Percentiles rank a stretch among this genome's conserved stretches.
phyloP scores from a whole-genome alignment of 768 basidiomycete species.

The Agrocybe pediades region DNA sequence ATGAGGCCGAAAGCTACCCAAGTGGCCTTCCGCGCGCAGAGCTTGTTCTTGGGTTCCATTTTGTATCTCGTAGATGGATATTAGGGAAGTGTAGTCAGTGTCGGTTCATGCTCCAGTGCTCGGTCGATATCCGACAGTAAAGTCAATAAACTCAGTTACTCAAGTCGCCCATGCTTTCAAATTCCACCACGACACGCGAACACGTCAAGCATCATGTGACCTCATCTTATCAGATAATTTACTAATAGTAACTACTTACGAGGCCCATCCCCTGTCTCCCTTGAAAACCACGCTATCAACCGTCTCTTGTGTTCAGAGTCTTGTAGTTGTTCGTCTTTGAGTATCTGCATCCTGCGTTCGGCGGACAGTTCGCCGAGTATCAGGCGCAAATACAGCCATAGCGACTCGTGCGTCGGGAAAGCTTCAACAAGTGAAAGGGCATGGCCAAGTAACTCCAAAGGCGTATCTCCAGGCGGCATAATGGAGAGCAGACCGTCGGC shows the following conservation, averaged over 20 bases:
- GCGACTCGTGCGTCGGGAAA: slow-evolving; percentile 61
- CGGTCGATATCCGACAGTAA: neutral
- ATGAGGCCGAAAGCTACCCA: slow-evolving; percentile 67
- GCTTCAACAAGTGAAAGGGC: slow-evolving; percentile 47
- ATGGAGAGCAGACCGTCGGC: neutral
- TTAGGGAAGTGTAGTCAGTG: slow-evolving; percentile 11
- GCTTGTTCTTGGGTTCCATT: slow-evolving; percentile 31
- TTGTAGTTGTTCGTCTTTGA: slow-evolving; percentile 1
- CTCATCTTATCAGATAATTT: slow-evolving; percentile 13
- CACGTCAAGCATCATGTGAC: slow-evolving; percentile 27
- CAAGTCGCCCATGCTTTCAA: neutral
- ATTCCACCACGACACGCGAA: slow-evolving; percentile 21
- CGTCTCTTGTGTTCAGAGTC: neutral
- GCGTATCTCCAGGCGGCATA: slow-evolving; percentile 8
- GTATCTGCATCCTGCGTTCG: slow-evolving; percentile 2
- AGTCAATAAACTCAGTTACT: neutral
- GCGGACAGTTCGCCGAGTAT: slow-evolving; percentile 10
- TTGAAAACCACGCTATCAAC: slow-evolving; percentile 10
- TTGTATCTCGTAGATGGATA: slow-evolving; percentile 4
- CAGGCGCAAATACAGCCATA: slow-evolving; percentile 63
- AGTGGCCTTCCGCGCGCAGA: slow-evolving; percentile 45
- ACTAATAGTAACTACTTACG: neutral
- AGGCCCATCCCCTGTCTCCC: neutral
- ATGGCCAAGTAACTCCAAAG: slow-evolving; percentile 34
- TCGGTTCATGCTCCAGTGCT: slow-evolving; percentile 15